Conservation (phyloP, 768 basidiomycete species). For the Rhizopogon sp. region DNA sequence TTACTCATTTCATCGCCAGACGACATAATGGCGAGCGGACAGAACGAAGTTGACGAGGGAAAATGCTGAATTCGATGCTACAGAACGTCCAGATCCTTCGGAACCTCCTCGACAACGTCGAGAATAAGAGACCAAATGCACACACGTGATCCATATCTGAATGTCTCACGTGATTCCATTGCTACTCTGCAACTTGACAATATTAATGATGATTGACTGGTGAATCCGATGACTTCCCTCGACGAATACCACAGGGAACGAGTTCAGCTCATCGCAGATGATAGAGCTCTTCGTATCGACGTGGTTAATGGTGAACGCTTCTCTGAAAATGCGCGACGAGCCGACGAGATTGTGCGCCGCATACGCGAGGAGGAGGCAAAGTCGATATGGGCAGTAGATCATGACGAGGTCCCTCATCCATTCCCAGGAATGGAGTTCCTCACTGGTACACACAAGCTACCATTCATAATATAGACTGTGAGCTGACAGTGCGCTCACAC, state of each 20-base stretch:
- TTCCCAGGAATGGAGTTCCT: conserved; percentile 81
- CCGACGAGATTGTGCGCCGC: conserved; percentile 50
- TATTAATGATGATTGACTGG: no score
- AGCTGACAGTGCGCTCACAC: not conserved
- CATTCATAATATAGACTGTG: not conserved
- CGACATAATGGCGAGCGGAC: conserved; percentile 14
- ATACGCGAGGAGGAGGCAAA: conserved; percentile 52
- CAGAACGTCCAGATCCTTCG: not conserved
- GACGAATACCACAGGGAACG: conserved; percentile 21
- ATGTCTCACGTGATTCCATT: conserved; percentile 7
- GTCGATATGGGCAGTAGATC: conserved; percentile 55
- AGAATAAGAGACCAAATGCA: not conserved
- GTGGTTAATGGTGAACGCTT: not conserved
- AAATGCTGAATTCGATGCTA: not conserved
- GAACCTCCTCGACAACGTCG: not conserved
- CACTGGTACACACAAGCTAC: conserved; percentile 41
- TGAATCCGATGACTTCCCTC: conserved; percentile 6
- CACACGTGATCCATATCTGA: conserved; percentile 3
- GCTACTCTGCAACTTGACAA: not conserved
- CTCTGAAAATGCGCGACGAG: conserved; percentile 29
- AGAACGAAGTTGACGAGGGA: not conserved
- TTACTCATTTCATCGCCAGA: conserved; percentile 30
- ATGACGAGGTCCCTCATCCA: conserved; percentile 50
- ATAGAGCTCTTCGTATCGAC: conserved; percentile 51
- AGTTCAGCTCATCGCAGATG: conserved; percentile 28